Evolutionary conservation across 129 eudicot species (phyloP).

Genomic region (Gnaphalium uliginosum): DNA sequence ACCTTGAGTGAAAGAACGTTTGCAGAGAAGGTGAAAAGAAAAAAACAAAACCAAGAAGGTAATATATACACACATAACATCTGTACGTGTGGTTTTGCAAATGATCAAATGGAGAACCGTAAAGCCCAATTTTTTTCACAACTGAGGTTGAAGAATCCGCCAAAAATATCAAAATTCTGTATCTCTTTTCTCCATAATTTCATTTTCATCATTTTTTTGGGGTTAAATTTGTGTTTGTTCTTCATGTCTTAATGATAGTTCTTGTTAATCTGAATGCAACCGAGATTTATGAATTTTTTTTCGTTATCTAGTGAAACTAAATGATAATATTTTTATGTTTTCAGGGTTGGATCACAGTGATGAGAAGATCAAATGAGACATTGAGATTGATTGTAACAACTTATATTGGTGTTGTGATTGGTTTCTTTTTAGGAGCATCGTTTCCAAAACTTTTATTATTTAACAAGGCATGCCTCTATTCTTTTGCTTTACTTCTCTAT

Average conservation of each 20-base stretch:
- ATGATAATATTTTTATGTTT: background rate
- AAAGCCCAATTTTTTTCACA: background rate
- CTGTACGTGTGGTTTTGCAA: background rate
- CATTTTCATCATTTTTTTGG: background rate
- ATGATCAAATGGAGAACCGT: background rate
- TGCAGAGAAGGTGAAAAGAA: background rate
- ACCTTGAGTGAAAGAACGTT: background rate
- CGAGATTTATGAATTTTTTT: background rate
- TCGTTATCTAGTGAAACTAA: background rate
- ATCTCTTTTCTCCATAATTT: background rate
- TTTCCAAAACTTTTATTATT: conserved; percentile 47
- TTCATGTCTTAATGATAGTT: background rate
- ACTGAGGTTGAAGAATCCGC: background rate
- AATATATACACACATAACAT: background rate
- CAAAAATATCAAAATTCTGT: background rate
- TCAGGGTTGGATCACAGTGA: conserved; percentile 27
- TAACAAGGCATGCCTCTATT: conserved; percentile 46
- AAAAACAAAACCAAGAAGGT: no score
- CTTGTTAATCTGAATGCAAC: background rate
- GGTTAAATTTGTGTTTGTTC: background rate
- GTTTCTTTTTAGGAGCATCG: conserved; percentile 67
- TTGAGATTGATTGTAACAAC: conserved; percentile 65
- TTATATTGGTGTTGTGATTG: conserved; percentile 56
- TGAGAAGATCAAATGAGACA: conserved; percentile 52
- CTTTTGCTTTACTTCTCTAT: background rate